Evolutionary conservation across 345 rosid species (phyloP).

Genomic region (Pistacia integerrima): DNA sequence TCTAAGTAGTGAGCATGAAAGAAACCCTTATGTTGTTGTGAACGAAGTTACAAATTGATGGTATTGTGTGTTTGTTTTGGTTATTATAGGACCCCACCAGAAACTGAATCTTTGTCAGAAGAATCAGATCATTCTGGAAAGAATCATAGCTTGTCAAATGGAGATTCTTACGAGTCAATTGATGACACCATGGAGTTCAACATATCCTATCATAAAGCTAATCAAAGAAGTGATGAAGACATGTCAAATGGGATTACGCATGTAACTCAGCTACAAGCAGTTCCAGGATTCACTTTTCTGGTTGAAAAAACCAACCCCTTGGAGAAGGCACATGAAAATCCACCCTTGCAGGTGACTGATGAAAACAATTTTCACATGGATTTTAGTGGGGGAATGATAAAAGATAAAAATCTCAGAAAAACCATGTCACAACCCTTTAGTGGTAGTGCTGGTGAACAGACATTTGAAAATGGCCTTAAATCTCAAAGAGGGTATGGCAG

Average conservation of each 20-base stretch:
- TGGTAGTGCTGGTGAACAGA: slow-evolving; percentile 24
- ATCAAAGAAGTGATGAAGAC: slow-evolving; percentile 35
- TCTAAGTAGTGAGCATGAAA: background rate
- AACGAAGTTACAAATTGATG: slow-evolving; percentile 21
- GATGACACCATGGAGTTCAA: slow-evolving; percentile 63
- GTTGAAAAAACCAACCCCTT: slow-evolving; percentile 49
- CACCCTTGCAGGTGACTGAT: slow-evolving; percentile 29
- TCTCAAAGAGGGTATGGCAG: slow-evolving; percentile 36
- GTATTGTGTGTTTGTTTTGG: slow-evolving; percentile 15
- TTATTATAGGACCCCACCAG: slow-evolving; percentile 70
- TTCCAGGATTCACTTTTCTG: slow-evolving; percentile 57
- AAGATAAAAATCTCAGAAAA: slow-evolving; percentile 45
- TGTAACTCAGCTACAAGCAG: slow-evolving; percentile 42
- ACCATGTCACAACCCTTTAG: slow-evolving; percentile 40
- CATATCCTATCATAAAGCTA: slow-evolving; percentile 69
- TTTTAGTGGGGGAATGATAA: slow-evolving; percentile 30
- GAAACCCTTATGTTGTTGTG: background rate
- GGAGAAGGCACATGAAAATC: slow-evolving; percentile 31
- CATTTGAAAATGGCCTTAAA: slow-evolving; percentile 37
- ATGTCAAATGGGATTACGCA: slow-evolving; percentile 51
- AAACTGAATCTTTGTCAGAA: slow-evolving; percentile 58
- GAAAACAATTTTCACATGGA: slow-evolving; percentile 33
- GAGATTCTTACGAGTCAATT: slow-evolving; percentile 56
- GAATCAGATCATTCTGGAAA: slow-evolving; percentile 59
- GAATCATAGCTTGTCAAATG: slow-evolving; percentile 52